phyloP scores from a whole-genome alignment of 345 rosid genomes.

The Gossypium ekmanianum region DNA sequence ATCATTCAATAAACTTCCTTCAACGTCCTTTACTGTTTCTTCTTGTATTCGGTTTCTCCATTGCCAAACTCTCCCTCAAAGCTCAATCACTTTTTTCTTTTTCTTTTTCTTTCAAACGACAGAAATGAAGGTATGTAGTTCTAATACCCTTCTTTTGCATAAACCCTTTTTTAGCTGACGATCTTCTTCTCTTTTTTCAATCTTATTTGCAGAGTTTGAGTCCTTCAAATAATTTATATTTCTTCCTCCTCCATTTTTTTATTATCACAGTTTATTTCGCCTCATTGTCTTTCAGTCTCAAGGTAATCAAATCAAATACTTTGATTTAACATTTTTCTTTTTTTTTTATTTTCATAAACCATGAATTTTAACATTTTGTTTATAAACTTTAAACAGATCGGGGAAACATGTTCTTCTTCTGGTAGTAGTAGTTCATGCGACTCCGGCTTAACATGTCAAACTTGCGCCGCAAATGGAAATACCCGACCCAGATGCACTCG shows the following conservation, averaged over 20 bases:
- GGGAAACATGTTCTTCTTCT: constrained; percentile 71
- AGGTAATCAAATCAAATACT: constrained; percentile 25
- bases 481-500: constrained; percentile 75
- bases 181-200: background rate
- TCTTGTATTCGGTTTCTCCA: background rate
- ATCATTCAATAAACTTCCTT: background rate
- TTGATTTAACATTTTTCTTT: background rate
- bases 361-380: background rate
- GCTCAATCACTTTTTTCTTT: background rate
- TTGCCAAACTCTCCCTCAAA: background rate
- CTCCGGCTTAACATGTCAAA: constrained; percentile 74
- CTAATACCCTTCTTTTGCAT: background rate
- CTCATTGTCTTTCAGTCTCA: constrained; percentile 26
- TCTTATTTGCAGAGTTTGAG: constrained; percentile 24
- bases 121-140: constrained; percentile 15
- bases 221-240: background rate
- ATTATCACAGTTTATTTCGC: constrained; percentile 22
- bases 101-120: background rate
- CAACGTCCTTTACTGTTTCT: background rate
- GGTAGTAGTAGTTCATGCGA: constrained; percentile 40
- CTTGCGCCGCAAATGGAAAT: constrained; percentile 62
- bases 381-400: constrained; percentile 43
- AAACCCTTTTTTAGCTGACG: background rate
- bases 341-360: background rate
- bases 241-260: constrained; percentile 18